Evolutionary conservation across 176 grass and related monocot species (phyloP).

Genomic region (Zoysia japonica): DNA sequence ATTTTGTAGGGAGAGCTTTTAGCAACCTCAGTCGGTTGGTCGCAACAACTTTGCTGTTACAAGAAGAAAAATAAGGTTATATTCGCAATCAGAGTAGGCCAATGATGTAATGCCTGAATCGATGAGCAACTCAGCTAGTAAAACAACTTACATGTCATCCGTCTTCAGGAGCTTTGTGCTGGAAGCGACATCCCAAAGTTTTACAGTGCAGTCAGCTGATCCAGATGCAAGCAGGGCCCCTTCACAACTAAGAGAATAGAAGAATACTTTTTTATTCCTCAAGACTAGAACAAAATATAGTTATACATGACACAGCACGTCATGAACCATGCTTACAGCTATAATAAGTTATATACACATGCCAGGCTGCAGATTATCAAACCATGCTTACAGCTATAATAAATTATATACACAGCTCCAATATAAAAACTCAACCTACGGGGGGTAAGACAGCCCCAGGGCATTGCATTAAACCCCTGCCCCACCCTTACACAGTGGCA

Average conservation of each 20-base stretch:
- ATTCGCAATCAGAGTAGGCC: constrained; percentile 10
- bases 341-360: constrained; percentile 4
- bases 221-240: constrained; percentile 94
- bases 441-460: too few relatives aligned
- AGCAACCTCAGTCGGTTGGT: constrained; percentile 66
- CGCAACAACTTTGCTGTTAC: constrained; percentile 63
- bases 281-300: too few relatives aligned
- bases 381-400: neutral
- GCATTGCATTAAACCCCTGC: too few relatives aligned
- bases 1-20: constrained; percentile 88
- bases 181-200: constrained; percentile 90
- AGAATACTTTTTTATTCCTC: neutral
- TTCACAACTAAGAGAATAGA: constrained; percentile 64
- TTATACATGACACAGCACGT: too few relatives aligned
- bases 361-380: constrained; percentile 23
- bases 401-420: constrained; percentile 14
- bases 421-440: neutral
- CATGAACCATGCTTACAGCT: constrained; percentile 2
- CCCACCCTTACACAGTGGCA: too few relatives aligned
- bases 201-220: constrained; percentile 87
- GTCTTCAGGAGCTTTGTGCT: constrained; percentile 77
- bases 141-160: constrained; percentile 66
- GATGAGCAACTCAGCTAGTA: neutral
- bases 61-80: neutral
- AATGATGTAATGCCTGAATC: neutral